Conservation (phyloP, 1,139 yeast species). For the Magnusiomyces starmeri region DNA sequence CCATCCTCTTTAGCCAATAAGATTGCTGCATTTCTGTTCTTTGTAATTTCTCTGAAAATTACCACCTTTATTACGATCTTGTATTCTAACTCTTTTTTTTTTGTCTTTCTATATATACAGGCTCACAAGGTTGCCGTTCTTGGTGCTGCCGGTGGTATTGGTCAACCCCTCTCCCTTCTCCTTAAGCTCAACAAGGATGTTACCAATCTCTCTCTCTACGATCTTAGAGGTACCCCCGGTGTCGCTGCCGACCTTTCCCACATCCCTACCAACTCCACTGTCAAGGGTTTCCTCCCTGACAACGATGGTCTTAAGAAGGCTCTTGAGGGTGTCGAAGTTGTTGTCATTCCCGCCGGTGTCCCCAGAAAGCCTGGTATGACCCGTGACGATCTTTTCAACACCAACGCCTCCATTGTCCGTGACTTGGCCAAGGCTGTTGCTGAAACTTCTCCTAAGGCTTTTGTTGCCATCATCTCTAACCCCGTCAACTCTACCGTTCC, state of each 20-base stretch:
- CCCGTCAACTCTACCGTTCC: slow-evolving; percentile 99
- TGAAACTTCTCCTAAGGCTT: slow-evolving; percentile 79
- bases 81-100: background rate
- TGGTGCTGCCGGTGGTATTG: slow-evolving; percentile 99
- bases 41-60: too few species aligned
- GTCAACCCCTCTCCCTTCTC: slow-evolving; percentile 91
- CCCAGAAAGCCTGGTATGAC: slow-evolving; percentile 99
- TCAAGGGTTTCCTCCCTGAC: slow-evolving; percentile 77
- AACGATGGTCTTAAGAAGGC: slow-evolving; percentile 74
- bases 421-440: slow-evolving; percentile 88
- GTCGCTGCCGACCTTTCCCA: slow-evolving; percentile 95
- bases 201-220: slow-evolving; percentile 79
- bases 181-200: slow-evolving; percentile 83
- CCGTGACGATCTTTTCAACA: slow-evolving; percentile 88
- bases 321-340: slow-evolving; percentile 74
- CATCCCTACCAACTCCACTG: slow-evolving; percentile 82
- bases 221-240: slow-evolving; percentile 91
- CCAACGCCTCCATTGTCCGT: slow-evolving; percentile 92
- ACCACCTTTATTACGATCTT: too few species aligned
- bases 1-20: slow-evolving; percentile 8
- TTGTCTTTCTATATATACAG: background rate
- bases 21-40: background rate
- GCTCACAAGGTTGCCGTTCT: slow-evolving; percentile 62
- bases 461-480: slow-evolving; percentile 83
- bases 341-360: slow-evolving; percentile 96